phyloP scores from a whole-genome alignment of 1,284 basidiomycete species.

The Sporisorium graminicola region DNA sequence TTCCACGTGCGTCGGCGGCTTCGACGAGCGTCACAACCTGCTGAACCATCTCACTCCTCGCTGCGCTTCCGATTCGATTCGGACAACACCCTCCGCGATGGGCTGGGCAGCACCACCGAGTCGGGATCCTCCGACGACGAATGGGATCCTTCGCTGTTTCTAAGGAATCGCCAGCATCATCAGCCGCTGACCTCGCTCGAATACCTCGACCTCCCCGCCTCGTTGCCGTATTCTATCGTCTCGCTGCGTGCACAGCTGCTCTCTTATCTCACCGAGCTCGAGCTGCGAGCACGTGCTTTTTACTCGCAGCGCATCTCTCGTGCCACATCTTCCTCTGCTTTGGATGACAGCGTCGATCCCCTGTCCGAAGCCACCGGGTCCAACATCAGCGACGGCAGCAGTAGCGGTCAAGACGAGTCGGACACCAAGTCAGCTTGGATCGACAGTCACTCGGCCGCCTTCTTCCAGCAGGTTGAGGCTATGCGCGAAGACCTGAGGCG shows the following conservation, averaged over 20 bases:
- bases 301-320: constrained; percentile 36
- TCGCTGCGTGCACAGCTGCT: constrained; percentile 54
- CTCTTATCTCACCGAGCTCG: constrained; percentile 53
- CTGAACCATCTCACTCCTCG: constrained; percentile 6
- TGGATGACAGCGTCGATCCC: background rate
- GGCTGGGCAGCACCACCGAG: constrained; percentile 40
- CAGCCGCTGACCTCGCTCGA: constrained; percentile 43
- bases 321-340: constrained; percentile 5
- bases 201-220: constrained; percentile 56
- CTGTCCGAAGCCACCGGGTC: background rate
- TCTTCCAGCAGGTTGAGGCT: constrained; percentile 58
- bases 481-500: constrained; percentile 53
- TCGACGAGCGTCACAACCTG: constrained; percentile 40
- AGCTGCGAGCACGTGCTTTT: constrained; percentile 43
- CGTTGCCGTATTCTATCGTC: constrained; percentile 56
- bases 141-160: constrained; percentile 18
- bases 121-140: constrained; percentile 50
- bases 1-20: constrained; percentile 37
- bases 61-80: constrained; percentile 25
- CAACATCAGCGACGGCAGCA: background rate
- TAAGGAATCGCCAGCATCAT: constrained; percentile 9
- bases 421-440: constrained; percentile 3
- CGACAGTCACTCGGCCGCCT: constrained; percentile 36
- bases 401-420: background rate
- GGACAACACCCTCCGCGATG: constrained; percentile 21